phyloP scores from a whole-genome alignment of 768 basidiomycete species.

The Tremella mesenterica region DNA sequence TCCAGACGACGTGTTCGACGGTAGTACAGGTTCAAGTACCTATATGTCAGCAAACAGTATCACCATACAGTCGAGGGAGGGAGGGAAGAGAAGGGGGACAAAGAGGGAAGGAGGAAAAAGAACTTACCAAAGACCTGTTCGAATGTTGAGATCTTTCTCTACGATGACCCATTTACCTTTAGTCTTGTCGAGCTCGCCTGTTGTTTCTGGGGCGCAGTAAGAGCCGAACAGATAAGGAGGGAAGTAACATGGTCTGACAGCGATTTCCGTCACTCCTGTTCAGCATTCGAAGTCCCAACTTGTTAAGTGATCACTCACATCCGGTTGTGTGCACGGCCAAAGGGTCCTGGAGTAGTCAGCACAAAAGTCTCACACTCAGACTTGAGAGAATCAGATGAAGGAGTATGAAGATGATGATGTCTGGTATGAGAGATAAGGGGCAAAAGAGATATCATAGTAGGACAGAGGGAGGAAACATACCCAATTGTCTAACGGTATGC shows the following conservation, averaged over 20 bases:
- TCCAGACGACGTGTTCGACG: constrained; percentile 76
- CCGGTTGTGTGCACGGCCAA: constrained; percentile 68
- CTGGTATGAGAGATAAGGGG: too few relatives aligned
- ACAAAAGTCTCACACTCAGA: background rate
- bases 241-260: constrained; percentile 57
- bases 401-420: background rate
- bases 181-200: constrained; percentile 60
- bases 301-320: constrained; percentile 48
- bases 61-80: background rate
- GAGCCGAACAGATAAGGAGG: constrained; percentile 53
- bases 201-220: constrained; percentile 62
- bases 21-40: constrained; percentile 64
- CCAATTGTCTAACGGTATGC: constrained; percentile 69
- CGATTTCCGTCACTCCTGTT: constrained; percentile 65
- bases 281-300: background rate
- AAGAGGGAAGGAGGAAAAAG: too few relatives aligned
- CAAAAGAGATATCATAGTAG: too few relatives aligned
- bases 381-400: background rate
- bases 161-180: constrained; percentile 78
- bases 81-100: too few relatives aligned
- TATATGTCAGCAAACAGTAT: background rate
- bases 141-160: constrained; percentile 64
- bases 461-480: constrained; percentile 29
- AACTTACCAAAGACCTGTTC: constrained; percentile 54
- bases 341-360: constrained; percentile 50